Evolutionary conservation across 257 asterid genomes (phyloP), one percentile per base, ranked within the genome.

Genomic region (Solanum lignicaule): DNA sequence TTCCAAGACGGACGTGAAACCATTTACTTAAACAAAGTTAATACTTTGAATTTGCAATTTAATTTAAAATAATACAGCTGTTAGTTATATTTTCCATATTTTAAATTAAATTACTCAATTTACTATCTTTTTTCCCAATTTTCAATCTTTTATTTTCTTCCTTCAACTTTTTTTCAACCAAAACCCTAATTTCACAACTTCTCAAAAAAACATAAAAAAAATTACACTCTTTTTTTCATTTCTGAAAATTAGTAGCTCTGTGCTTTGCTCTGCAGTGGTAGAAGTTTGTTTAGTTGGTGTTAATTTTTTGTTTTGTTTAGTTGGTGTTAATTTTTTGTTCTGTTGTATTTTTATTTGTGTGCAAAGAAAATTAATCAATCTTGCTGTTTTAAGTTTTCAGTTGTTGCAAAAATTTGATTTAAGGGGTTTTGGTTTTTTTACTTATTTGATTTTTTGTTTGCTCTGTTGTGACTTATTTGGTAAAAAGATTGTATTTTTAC

Each of bases 1-100:
- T 94, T 93, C 93, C 96, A 93, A 94, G 94, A 89, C 98, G 98
- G 99, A 94, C 95, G 92, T 93, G 91, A 96, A 95, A 94, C 96
- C 96, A 90, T 91, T 93, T 95, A 91, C 93, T 94, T 91, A 96
- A 96, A 95, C 94, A 88, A 91, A 94, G 92, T 96, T 94, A 90
- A 95, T 96, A 90, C 91, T 92, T 91, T 90, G 91, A 90, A 91
- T 93, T 93, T 90, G 92, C 91, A 90, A 91, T 91, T 32, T 72
- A 32, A 33, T 32, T 72, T 72, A 95, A 90, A 89, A 94, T 93
- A 94, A 90, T 91, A 69, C 83, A 88, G 86, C 84, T 43, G 38
- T 27, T 25, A 92, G 93, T 88, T 89, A 84, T 84, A 88, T 88
- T 84, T 76, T 88, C 52, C 85, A 86, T 88, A 88, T 89, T 90